A percentile compares a stretch with the other conserved stretches of the same genome.
phyloP scores from a whole-genome alignment of 306 rosid genomes.

The Potentilla sterilis region DNA sequence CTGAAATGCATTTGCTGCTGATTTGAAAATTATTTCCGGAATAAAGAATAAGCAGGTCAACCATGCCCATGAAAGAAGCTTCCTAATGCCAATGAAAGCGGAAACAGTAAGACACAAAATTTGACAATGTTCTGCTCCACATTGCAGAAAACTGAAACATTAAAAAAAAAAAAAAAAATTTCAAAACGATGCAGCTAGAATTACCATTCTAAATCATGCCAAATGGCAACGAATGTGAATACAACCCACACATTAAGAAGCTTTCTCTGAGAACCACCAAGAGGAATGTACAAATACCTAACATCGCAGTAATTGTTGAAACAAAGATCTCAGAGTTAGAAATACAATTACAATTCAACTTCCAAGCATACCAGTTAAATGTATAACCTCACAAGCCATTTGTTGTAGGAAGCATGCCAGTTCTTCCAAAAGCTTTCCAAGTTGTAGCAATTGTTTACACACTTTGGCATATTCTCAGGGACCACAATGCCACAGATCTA shows the following conservation, averaged over 20 bases:
- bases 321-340: constrained; percentile 5
- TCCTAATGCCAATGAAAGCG: constrained; percentile 57
- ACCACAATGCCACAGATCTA: constrained; percentile 81
- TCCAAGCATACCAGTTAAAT: constrained; percentile 21
- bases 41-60: constrained; percentile 87
- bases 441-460: constrained; percentile 83
- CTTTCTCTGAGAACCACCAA: constrained; percentile 80
- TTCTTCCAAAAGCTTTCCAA: constrained; percentile 93
- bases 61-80: constrained; percentile 99
- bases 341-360: constrained; percentile 17
- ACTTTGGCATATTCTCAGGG: constrained; percentile 97
- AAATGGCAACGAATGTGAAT: constrained; percentile 88
- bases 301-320: constrained; percentile 23
- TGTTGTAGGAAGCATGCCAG: constrained; percentile 99
- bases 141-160: constrained; percentile 23
- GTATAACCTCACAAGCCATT: constrained; percentile 94
- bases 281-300: constrained; percentile 93
- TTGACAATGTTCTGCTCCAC: constrained; percentile 24
- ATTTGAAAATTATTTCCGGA: constrained; percentile 75
- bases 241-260: constrained; percentile 80
- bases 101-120: constrained; percentile 15
- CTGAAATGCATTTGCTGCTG: constrained; percentile 69
- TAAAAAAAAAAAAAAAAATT: constrained; percentile 23
- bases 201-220: constrained; percentile 98
- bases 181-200: constrained; percentile 3